These are phyloP conservation scores for Termitomyces sp. DNA, from an alignment of 768 basidiomycete genomes.

Conservation along the genomic window DNA sequence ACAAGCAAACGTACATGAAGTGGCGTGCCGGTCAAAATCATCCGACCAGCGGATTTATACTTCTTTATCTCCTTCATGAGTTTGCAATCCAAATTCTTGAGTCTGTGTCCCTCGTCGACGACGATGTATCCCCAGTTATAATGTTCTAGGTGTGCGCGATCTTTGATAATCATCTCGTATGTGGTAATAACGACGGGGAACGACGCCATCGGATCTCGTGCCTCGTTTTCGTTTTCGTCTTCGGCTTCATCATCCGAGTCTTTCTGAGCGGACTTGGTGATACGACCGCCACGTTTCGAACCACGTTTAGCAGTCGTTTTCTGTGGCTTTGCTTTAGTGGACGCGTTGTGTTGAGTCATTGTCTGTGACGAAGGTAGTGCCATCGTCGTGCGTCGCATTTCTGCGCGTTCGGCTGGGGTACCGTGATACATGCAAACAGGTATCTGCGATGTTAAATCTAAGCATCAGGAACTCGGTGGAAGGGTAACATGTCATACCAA, in stretches of 20 bases:
- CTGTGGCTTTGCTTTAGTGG: slow-evolving; percentile 9
- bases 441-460: slow-evolving; percentile 41
- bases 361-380: slow-evolving; percentile 19
- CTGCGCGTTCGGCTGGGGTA: slow-evolving; percentile 70
- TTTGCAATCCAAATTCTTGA: slow-evolving; percentile 93
- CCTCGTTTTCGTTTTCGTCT: slow-evolving; percentile 12
- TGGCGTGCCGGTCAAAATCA: slow-evolving; percentile 95
- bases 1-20: slow-evolving; percentile 60
- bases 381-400: slow-evolving; percentile 64
- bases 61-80: slow-evolving; percentile 88
- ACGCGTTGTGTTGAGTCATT: slow-evolving; percentile 1
- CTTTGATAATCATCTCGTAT: slow-evolving; percentile 88
- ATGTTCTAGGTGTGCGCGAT: slow-evolving; percentile 52
- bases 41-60: slow-evolving; percentile 76
- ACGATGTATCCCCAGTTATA: slow-evolving; percentile 90
- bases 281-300: slow-evolving; percentile 11
- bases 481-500: slow-evolving; percentile 30
- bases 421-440: slow-evolving; percentile 93
- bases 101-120: slow-evolving; percentile 91
- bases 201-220: slow-evolving; percentile 13
- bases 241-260: slow-evolving; percentile 1
- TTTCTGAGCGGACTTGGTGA: neutral
- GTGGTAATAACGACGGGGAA: slow-evolving; percentile 89
- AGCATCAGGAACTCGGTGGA: neutral
- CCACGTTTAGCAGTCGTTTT: slow-evolving; percentile 8